Evolutionary conservation across 2,329 filamentous ascomycete species (phyloP).

Genomic region (Neofusicoccum sp.): DNA sequence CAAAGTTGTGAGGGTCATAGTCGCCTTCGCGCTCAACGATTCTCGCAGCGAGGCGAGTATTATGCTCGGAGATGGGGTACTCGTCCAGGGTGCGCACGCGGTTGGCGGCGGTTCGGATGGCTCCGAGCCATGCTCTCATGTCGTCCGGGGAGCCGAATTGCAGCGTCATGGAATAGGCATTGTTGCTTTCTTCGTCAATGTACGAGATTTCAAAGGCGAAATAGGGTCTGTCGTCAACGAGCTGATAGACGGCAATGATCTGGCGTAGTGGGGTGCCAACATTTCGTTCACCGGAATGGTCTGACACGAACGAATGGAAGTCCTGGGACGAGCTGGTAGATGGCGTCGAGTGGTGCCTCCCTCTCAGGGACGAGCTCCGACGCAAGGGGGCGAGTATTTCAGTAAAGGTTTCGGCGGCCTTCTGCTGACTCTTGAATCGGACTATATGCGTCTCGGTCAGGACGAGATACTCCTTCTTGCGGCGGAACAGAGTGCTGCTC

Average conservation of each 20-base stretch:
- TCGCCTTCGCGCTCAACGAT: conserved; percentile 65
- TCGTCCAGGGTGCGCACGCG: conserved; percentile 53
- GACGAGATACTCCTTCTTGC: conserved; percentile 70
- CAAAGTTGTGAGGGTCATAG: conserved; percentile 66
- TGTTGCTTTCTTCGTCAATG: conserved; percentile 62
- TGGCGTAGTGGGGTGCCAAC: conserved; percentile 62
- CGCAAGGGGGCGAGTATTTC: conserved; percentile 27
- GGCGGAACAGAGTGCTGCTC: conserved; percentile 66
- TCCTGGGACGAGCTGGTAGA: conserved; percentile 63
- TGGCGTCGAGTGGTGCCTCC: conserved; percentile 58
- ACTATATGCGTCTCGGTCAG: conserved; percentile 67
- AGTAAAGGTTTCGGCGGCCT: conserved; percentile 63
- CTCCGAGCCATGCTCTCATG: conserved; percentile 63
- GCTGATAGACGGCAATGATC: conserved; percentile 64
- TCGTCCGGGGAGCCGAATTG: conserved; percentile 65
- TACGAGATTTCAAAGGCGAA: conserved; percentile 67
- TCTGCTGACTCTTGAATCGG: conserved; percentile 65
- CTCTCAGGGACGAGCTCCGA: conserved; percentile 42
- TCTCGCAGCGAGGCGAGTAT: conserved; percentile 61
- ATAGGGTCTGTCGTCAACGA: conserved; percentile 66
- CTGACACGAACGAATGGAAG: conserved; percentile 51
- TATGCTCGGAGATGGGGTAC: conserved; percentile 55
- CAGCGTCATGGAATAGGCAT: conserved; percentile 61
- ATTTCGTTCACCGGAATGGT: conserved; percentile 53
- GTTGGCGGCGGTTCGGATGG: conserved; percentile 60